Conservation (phyloP, 2,329 filamentous ascomycete species). For the Clonostachys chloroleuca region DNA sequence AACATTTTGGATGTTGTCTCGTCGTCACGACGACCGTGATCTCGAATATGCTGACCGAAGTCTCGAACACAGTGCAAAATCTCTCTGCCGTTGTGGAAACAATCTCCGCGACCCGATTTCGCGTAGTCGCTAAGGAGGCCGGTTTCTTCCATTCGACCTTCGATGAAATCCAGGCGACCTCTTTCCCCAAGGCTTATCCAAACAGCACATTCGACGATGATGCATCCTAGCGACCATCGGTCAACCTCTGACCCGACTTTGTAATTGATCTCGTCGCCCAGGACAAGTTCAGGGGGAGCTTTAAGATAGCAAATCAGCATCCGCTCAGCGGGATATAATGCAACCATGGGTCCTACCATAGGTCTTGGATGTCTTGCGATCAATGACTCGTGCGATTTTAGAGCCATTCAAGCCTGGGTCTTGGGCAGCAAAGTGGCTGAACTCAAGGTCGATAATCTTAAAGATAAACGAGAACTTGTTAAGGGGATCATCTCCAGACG, state of each 20-base stretch:
- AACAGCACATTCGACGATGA: not conserved
- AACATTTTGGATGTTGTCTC: too few species aligned
- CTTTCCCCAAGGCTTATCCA: not conserved
- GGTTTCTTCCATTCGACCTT: not conserved
- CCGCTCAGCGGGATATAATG: too few species aligned
- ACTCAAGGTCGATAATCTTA: too few species aligned
- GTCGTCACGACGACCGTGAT: not conserved
- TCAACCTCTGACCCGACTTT: not conserved
- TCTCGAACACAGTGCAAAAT: not conserved
- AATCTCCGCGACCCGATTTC: not conserved
- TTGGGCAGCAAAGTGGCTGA: too few species aligned
- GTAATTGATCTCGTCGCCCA: not conserved
- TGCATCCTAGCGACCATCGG: not conserved
- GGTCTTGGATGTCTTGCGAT: too few species aligned
- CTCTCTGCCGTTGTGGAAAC: not conserved
- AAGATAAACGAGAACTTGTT: too few species aligned
- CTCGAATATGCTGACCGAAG: not conserved
- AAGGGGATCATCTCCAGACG: too few species aligned
- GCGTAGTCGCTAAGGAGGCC: not conserved
- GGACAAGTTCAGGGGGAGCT: not conserved
- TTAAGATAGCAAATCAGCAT: too few species aligned
- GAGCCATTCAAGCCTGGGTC: too few species aligned
- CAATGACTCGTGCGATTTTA: too few species aligned
- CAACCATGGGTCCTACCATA: too few species aligned
- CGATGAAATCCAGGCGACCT: not conserved